Conservation (phyloP, 768 basidiomycete genomes). For the Lyophyllum semitale region DNA sequence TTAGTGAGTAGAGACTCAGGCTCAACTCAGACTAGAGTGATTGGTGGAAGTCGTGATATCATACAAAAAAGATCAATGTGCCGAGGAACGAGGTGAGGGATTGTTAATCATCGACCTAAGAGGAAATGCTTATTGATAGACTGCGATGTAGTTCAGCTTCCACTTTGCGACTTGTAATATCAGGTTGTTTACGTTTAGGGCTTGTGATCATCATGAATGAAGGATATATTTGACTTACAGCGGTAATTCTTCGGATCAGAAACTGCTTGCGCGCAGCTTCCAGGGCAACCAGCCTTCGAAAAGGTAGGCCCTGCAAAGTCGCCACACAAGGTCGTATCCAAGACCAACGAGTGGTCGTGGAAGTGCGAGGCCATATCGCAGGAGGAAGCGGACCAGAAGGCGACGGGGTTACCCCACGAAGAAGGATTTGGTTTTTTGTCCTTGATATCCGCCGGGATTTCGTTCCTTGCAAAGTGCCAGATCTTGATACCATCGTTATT, state of each 20-base stretch:
- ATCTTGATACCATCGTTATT: slow-evolving; percentile 51
- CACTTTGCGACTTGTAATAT: slow-evolving; percentile 51
- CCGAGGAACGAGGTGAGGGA: no score
- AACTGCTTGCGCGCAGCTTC: slow-evolving; percentile 48
- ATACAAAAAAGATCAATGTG: background rate
- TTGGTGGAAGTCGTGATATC: background rate
- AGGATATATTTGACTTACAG: slow-evolving; percentile 23
- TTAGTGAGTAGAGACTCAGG: background rate
- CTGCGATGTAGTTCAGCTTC: slow-evolving; percentile 55
- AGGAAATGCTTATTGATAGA: slow-evolving; percentile 7
- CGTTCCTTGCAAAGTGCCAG: slow-evolving; percentile 55
- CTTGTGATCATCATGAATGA: background rate
- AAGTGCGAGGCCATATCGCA: slow-evolving; percentile 56
- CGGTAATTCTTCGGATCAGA: slow-evolving; percentile 58
- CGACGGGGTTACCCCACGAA: slow-evolving; percentile 54
- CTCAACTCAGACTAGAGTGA: no score
- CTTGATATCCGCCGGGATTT: slow-evolving; percentile 54
- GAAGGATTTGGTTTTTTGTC: slow-evolving; percentile 44
- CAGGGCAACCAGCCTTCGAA: slow-evolving; percentile 39
- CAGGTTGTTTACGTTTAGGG: background rate
- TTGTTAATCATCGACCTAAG: background rate
- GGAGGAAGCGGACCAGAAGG: slow-evolving; percentile 47
- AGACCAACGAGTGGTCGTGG: slow-evolving; percentile 49
- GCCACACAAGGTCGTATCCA: slow-evolving; percentile 51
- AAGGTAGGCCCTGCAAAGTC: slow-evolving; percentile 44